Base-by-base conservation (phyloP, 1,284 basidiomycete genomes). In the Leccinum variabile region DNA sequence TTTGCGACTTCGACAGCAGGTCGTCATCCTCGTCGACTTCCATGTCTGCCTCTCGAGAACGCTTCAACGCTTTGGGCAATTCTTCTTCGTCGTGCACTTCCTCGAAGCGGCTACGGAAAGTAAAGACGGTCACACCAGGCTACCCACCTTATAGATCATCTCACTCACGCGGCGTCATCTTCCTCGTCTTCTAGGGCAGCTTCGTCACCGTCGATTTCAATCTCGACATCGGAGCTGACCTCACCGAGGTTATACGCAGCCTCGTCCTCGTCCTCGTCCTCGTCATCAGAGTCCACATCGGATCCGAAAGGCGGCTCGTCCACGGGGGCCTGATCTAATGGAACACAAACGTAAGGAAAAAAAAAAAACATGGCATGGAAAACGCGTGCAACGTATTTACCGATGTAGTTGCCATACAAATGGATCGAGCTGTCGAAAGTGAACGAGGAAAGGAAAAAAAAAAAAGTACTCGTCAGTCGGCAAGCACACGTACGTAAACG, bases 351-450 rank as follows among this genome's bases (percentile, higher is more conserved):
- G 25, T 25, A 3, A 25, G 25, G 25, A 25, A 22, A 22, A 22
- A 54, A 11, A 46, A 6, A 25, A 52, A n/a, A n/a, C 6, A 56
- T 5, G 13, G 14, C 3, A 56, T 5, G 11, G 1, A 39, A 30
- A 11, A 9, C 18, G 57, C n/a, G 54, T 22, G 44, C 59, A 25
- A 30, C 49, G n/a, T 67, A 10, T 78, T 59, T 76, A 92, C 87
- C 85, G 70, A 97, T 88, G 80, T 95, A 97, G 81, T 97, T 95
- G 64, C 96, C 96, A 66, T 91, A 87, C 61, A 98, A 78, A 78
- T 96, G 89, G 65, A 98, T 83, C 58, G 88, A 81, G 77, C 93
- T 95, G 55, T 14, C 46, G 14, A 52, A n/a, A 18, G 50, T 28
- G 28, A 44, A 18, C 30, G 1, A 5, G 28, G 16, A 14, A 39